Evolutionary conservation across 2,329 filamentous ascomycete species (phyloP).

Genomic region (Colletotrichum scovillei): DNA sequence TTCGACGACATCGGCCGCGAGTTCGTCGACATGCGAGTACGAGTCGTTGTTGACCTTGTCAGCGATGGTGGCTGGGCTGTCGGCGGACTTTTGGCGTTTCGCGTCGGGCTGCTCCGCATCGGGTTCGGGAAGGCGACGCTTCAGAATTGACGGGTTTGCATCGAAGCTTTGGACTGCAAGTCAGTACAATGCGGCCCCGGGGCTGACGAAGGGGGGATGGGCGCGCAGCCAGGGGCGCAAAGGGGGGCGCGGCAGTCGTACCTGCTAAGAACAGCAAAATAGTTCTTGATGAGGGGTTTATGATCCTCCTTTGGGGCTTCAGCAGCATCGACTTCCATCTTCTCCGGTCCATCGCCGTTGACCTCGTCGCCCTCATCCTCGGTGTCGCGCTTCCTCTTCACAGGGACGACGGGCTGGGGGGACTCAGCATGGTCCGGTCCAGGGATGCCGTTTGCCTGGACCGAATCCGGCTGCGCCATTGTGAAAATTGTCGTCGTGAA

Average conservation of each 20-base stretch:
- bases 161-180: constrained; percentile 60
- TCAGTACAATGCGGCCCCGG: constrained; percentile 41
- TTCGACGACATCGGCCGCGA: constrained; percentile 68
- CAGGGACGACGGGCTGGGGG: constrained; percentile 48
- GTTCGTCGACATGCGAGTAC: constrained; percentile 73
- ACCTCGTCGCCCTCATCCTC: constrained; percentile 55
- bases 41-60: constrained; percentile 63
- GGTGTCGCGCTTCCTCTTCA: constrained; percentile 71
- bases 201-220: neutral
- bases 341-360: constrained; percentile 39
- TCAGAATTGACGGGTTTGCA: constrained; percentile 64
- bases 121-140: constrained; percentile 60
- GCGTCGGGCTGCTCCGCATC: constrained; percentile 62
- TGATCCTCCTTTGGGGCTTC: constrained; percentile 39
- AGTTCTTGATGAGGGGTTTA: constrained; percentile 51
- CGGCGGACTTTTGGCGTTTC: constrained; percentile 70
- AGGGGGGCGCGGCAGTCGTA: constrained; percentile 40
- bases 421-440: constrained; percentile 47
- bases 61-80: constrained; percentile 55
- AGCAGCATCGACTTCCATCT: constrained; percentile 44
- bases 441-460: constrained; percentile 54
- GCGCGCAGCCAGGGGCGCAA: constrained; percentile 17
- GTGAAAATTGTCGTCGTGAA: constrained; percentile 30
- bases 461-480: constrained; percentile 56
- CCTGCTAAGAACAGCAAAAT: constrained; percentile 51